Evolutionary conservation across 768 basidiomycete genomes (phyloP).

Genomic region (Hydnomerulius pinastri): DNA sequence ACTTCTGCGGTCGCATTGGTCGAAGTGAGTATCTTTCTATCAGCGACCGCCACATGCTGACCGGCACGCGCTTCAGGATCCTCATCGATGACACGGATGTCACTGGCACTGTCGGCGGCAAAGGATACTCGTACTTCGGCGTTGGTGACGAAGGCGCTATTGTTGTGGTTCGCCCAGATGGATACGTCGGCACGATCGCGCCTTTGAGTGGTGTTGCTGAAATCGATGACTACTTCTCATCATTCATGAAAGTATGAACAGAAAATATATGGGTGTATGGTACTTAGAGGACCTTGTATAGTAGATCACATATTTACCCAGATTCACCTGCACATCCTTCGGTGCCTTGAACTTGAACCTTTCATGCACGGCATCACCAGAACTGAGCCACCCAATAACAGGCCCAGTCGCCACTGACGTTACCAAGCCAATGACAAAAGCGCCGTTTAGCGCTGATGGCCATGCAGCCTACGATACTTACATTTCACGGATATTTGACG

Average conservation of each 20-base stretch:
- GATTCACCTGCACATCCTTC: too few relatives aligned
- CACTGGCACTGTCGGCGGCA: constrained; percentile 46
- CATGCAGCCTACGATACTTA: too few relatives aligned
- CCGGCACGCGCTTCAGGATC: constrained; percentile 41
- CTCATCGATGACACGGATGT: constrained; percentile 58
- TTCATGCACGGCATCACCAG: too few relatives aligned
- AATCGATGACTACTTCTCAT: constrained; percentile 49
- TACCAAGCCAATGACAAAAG: too few relatives aligned
- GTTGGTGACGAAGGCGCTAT: constrained; percentile 29
- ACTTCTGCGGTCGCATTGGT: constrained; percentile 41
- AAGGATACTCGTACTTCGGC: constrained; percentile 59
- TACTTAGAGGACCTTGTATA: background rate
- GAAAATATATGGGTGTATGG: too few relatives aligned
- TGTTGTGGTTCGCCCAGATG: constrained; percentile 38
- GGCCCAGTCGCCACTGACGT: too few relatives aligned
- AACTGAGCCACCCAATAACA: too few relatives aligned
- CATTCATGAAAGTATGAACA: constrained; percentile 37
- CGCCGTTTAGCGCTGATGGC: too few relatives aligned
- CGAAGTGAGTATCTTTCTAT: constrained; percentile 34
- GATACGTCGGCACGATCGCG: constrained; percentile 60
- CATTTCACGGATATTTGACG: too few relatives aligned
- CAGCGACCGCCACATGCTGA: background rate
- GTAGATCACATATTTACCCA: background rate
- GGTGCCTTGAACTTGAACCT: background rate
- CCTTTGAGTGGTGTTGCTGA: constrained; percentile 42